A percentile compares a stretch with the other conserved stretches of the same genome.
phyloP scores from a whole-genome alignment of 75 land plant species.

The Cunninghamia lanceolata region DNA sequence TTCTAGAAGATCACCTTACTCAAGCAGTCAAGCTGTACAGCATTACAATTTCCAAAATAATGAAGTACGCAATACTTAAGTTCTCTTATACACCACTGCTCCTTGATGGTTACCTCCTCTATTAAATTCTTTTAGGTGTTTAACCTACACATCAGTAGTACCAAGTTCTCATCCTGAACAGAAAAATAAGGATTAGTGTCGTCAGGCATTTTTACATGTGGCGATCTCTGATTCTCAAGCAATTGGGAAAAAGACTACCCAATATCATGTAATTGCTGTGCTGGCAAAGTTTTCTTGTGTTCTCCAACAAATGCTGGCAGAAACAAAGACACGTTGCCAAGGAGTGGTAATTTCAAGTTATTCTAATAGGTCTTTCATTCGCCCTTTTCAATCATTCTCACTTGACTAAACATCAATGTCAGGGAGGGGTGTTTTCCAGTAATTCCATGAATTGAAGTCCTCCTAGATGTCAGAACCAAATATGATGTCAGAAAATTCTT shows the following conservation, averaged over 20 bases:
- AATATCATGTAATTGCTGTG: background rate
- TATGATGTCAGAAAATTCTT: background rate
- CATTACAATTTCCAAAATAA: conserved; percentile 1
- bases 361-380: background rate
- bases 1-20: background rate
- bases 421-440: conserved; percentile 78
- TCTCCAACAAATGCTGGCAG: background rate
- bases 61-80: background rate
- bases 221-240: background rate
- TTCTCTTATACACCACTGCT: background rate
- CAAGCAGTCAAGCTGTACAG: background rate
- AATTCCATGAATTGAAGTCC: conserved; percentile 90
- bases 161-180: background rate
- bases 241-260: background rate
- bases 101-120: conserved; percentile 2
- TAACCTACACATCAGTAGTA: background rate
- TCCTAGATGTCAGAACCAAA: conserved; percentile 43
- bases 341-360: background rate
- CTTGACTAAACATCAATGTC: conserved; percentile 30
- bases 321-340: background rate
- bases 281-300: background rate
- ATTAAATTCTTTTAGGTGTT: background rate
- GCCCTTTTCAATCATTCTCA: background rate
- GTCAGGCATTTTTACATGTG: background rate
- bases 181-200: background rate